Evolutionary conservation across 2,329 filamentous ascomycete genomes (phyloP), one percentile per base, ranked within the genome.

Genomic region (Drechslerella stenobrocha): DNA sequence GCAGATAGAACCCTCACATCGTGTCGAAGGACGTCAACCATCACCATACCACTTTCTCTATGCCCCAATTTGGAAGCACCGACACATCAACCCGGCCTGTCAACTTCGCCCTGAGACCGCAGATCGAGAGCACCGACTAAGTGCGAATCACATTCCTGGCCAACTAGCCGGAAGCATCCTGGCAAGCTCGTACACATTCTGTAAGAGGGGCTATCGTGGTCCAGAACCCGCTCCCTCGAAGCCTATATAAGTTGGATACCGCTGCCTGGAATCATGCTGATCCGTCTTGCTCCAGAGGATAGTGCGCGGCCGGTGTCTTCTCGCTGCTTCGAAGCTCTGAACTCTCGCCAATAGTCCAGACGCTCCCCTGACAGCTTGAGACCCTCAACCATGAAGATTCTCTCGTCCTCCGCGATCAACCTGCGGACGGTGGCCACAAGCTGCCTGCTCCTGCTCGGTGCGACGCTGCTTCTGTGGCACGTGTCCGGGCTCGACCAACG

Each of bases 301-400:
- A 58, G 44, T 26, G 42, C 44, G 42, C 50, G 44, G 48, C 52
- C 55, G 42, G 22, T 30, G 8, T 13, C 18, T 7, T n/a, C 2
- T 18, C 22, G 55, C 55, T 67, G 51, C 44, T 37, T 47, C 35
- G 45, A 56, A 58, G 63, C 63, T 67, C 59, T 60, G 63, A 67
- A 60, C 63, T 67, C 26, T 53, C 46, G 8, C 22, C 52, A 13
- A 53, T 66, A 59, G 61, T 66, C 53, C 61, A 66, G 42, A 44
- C 52, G 61, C 53, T 60, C 53, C 24, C 28, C 5, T 51, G 22
- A 15, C 11, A 40, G 63, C 45, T 46, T 24, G 32, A 51, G 50
- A 50, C 47, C 52, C 24, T 34, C 44, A 48, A 58, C 26, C 9
- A 67, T 60, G 63, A 67, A 67, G 63, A 42, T 20, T 20, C 15